Evolutionary conservation across 2,329 filamentous ascomycete genomes (phyloP), one percentile per base, ranked within the genome.

Genomic region (Ophiostoma sp.): DNA sequence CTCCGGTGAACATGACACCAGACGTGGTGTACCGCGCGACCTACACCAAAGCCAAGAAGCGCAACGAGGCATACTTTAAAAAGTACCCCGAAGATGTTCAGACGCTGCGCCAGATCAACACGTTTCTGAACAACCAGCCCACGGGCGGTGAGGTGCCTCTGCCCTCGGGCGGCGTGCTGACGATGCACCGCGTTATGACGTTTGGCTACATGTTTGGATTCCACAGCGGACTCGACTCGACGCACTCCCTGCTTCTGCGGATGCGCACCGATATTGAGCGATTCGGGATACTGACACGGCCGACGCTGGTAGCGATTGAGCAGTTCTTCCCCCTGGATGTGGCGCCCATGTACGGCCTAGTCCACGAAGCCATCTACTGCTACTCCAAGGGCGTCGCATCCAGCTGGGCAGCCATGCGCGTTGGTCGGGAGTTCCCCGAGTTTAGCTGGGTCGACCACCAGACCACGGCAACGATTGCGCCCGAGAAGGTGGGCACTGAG

Each of bases 351-450:
- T 98, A 97, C 76, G 89, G 91, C 38, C 82, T 97, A 52, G 80
- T 97, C 2, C 94, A 98, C 76, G 94, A 98, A 78, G 83, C 91
- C 7, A 89, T 93, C 73, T 98, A 97, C 81, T 94, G 90, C 76
- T 86, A 90, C 77, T 85, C 86, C 70, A 85, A 81, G 4, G 81
- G 82, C 7, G 76, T 83, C 45, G 82, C 86, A 8, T 89, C 91
- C 1, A 84, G 86, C 68, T 97, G 93, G 93, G 88, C 92, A 5
- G 90, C 91, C 2, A 81, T 89, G 52, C 83, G 88, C 2, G 79
- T 93, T 67, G 63, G 44, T 12, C 5, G n/a, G 71, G 70, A 75
- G 12, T 74, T 83, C 5, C 74, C 78, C 2, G 72, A 79, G 42
- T 88, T 83, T 72, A 73, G 77, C 45, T 88, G 86, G 87, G 75